These are phyloP conservation scores for Nepenthes alata DNA, from an alignment of 179 eudicot species.

Conservation along the genomic window DNA sequence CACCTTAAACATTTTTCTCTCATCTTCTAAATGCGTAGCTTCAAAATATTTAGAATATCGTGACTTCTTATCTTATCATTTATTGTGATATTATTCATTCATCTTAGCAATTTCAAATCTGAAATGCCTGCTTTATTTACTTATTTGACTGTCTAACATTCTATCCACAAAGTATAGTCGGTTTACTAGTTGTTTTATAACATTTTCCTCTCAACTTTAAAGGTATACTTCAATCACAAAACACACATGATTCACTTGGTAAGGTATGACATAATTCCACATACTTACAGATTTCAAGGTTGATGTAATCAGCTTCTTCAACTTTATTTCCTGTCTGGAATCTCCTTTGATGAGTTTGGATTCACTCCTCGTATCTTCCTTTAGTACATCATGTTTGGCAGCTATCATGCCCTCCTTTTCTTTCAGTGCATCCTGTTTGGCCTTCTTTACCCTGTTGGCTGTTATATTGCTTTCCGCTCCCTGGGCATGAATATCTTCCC, in stretches of 20 bases:
- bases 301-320: conserved; percentile 78
- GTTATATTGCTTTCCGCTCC: conserved; percentile 17
- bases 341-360: conserved; percentile 13
- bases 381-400: conserved; percentile 16
- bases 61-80: not conserved
- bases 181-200: too few species aligned
- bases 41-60: not conserved
- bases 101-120: too few species aligned
- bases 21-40: not conserved
- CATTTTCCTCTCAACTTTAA: too few species aligned
- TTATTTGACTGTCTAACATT: too few species aligned
- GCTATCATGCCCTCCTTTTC: conserved; percentile 23
- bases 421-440: conserved; percentile 18
- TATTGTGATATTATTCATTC: too few species aligned
- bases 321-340: conserved; percentile 41
- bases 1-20: too few species aligned
- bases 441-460: conserved; percentile 32
- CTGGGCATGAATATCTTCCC: conserved; percentile 26
- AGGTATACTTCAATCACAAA: not conserved
- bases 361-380: conserved; percentile 14
- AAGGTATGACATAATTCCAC: too few species aligned
- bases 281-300: conserved; percentile 54
- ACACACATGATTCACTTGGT: too few species aligned
- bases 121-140: too few species aligned
- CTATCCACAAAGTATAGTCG: too few species aligned